phyloP scores from a whole-genome alignment of 768 basidiomycete species.

The Coprinopsis strossmayeri region DNA sequence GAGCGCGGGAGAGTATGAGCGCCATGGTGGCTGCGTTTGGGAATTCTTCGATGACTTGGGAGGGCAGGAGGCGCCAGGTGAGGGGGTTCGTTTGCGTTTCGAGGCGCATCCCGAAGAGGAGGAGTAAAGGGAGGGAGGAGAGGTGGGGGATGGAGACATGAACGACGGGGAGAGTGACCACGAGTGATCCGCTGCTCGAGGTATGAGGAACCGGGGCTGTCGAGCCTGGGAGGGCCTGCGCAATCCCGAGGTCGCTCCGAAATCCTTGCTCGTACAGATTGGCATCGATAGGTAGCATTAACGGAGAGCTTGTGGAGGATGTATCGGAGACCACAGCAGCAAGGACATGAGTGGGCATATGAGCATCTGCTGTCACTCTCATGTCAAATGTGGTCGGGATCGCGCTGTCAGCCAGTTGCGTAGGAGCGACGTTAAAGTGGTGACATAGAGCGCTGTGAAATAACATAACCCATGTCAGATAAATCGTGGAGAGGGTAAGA shows the following conservation, averaged over 20 bases:
- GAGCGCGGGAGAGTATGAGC: constrained; percentile 34
- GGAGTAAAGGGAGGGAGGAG: constrained; percentile 46
- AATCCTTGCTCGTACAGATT: constrained; percentile 37
- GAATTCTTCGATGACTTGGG: constrained; percentile 50
- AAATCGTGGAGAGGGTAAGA: not conserved
- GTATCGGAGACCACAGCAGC: constrained; percentile 32
- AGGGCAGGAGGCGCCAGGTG: constrained; percentile 48
- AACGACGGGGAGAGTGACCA: constrained; percentile 49
- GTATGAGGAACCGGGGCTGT: constrained; percentile 25
- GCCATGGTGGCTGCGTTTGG: constrained; percentile 57
- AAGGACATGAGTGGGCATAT: constrained; percentile 52
- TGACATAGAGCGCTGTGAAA: constrained; percentile 34
- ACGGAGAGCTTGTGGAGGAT: constrained; percentile 22
- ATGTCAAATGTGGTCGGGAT: constrained; percentile 43
- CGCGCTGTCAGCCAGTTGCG: constrained; percentile 13
- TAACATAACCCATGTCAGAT: not conserved
- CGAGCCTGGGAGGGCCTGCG: constrained; percentile 28
- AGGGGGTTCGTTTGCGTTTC: constrained; percentile 42
- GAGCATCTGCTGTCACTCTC: constrained; percentile 33
- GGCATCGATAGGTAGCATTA: constrained; percentile 49
- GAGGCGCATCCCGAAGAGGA: constrained; percentile 52
- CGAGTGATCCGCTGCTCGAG: constrained; percentile 16
- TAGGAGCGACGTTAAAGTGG: constrained; percentile 34
- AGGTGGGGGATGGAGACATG: constrained; percentile 45
- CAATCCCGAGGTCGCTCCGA: constrained; percentile 12